A percentile compares a stretch with the other conserved stretches of the same genome.
Conservation (phyloP, 2,329 filamentous ascomycete genomes). For the Neonectria ditissima region DNA sequence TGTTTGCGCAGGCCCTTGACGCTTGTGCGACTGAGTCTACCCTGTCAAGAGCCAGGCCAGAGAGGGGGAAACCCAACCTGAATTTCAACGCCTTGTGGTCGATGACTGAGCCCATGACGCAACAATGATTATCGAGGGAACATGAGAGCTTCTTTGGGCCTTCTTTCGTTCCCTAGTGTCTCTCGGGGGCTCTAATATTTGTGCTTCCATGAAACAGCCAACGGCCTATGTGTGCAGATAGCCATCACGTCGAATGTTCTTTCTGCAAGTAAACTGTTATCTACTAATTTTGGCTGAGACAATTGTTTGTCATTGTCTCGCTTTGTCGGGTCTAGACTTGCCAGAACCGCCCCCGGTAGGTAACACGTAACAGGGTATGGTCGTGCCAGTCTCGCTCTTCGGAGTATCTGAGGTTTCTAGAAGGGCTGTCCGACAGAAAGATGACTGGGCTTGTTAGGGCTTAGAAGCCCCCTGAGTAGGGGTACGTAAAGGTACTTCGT, state of each 20-base stretch:
- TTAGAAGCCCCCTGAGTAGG: not conserved
- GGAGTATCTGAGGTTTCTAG: not conserved
- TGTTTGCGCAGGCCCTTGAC: not conserved
- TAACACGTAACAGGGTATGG: not conserved
- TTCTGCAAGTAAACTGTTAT: not conserved
- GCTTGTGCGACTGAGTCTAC: not conserved
- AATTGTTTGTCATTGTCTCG: not conserved
- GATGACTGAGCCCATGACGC: not conserved
- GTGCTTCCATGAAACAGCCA: not conserved
- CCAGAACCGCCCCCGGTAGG: not conserved
- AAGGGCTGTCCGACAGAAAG: not conserved
- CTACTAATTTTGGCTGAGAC: not conserved
- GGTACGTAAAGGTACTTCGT: not conserved
- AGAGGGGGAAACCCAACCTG: not conserved
- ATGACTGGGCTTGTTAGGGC: not conserved
- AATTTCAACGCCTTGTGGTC: not conserved
- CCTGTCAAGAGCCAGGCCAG: not conserved
- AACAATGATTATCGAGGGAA: not conserved
- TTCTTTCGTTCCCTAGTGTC: not conserved
- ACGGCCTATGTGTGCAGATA: not conserved
- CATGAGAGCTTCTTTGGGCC: not conserved
- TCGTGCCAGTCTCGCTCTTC: not conserved
- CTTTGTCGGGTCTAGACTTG: not conserved
- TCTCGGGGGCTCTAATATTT: not conserved
- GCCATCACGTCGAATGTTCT: not conserved